Base-by-base conservation (phyloP, 805 yeast species). In the Monosporozyma yasuniensis region DNA sequence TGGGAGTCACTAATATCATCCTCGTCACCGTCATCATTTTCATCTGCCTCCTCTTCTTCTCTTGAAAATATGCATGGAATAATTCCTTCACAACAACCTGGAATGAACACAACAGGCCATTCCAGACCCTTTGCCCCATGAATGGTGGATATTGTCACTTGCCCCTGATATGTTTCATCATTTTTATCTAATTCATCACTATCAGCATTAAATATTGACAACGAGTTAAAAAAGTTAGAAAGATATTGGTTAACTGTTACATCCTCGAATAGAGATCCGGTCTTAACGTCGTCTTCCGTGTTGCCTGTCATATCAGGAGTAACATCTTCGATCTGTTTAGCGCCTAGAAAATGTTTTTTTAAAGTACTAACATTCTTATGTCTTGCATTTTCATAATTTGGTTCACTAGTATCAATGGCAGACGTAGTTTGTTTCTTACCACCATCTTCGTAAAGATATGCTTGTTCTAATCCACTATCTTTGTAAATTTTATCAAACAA, bases 51-150 rank as follows among this genome's bases (percentile, higher is more conserved):
- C 53, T 65, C 18, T 42, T 56, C 54, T 10, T 56, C 60, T 37
- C 60, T 56, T 23, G 61, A 54, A 59, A 74, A 75, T 2, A 65
- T 58, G 3, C 83, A 78, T 0, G 96, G 96, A 11, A 87, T 67
- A 12, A 78, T 64, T 1, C 84, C 83, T 44, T 84, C 87, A 30
- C 77, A 72, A 16, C 86, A 67, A 0, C 87, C 84, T 0, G 95
- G 88, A 11, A 87, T 77, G 61, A 87, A 87, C 0, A 91, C 97
- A 12, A 87, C 79, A 0, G 96, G 91, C 97, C 98, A 91, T 63
- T 91, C 99, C 2, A 90, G 71, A 0, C 99, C 99, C 63, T 91
- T 91, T 1, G 97, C 81, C 0, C 89, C 87, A 63, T 91, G 99
- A 11, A 91, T 84, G 0, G 98, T 93, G 0, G 95, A 84, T 0